A percentile compares a stretch with the other conserved stretches of the same genome.
Evolutionary conservation across 106 monocot genomes (phyloP).

Genomic region (Dioscorea zingiberensis): DNA sequence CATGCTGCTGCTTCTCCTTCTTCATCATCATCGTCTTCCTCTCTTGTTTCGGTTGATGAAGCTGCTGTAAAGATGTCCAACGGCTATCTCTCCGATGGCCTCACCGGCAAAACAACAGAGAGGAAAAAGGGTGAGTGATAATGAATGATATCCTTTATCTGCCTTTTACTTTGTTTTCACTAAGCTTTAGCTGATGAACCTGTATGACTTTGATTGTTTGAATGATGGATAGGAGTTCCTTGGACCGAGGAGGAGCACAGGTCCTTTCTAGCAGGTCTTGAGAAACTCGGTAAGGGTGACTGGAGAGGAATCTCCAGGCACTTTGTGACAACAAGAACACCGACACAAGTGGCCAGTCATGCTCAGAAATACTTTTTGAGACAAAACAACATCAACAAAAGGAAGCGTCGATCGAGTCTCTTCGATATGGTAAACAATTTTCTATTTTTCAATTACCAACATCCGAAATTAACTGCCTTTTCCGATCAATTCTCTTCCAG

Average conservation of each 20-base stretch:
- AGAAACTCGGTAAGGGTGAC: constrained; percentile 35
- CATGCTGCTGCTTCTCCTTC: constrained; percentile 9
- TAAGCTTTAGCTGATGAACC: too few relatives aligned
- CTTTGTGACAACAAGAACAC: constrained; percentile 37
- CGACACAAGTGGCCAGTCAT: constrained; percentile 46
- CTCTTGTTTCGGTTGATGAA: constrained; percentile 29
- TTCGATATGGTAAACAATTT: constrained; percentile 17
- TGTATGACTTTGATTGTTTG: background rate
- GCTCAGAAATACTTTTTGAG: constrained; percentile 44
- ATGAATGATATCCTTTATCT: background rate
- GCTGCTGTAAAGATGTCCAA: constrained; percentile 5
- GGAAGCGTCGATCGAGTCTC: constrained; percentile 26
- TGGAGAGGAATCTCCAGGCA: constrained; percentile 36
- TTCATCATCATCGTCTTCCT: constrained; percentile 21
- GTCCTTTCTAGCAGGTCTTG: constrained; percentile 26
- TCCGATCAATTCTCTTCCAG: constrained; percentile 1
- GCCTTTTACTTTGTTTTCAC: background rate
- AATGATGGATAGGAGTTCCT: constrained; percentile 20
- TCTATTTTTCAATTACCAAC: background rate
- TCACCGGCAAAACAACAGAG: constrained; percentile 20
- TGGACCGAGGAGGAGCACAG: constrained; percentile 42
- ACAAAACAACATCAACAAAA: constrained; percentile 28
- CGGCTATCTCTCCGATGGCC: constrained; percentile 38
- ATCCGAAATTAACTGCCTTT: background rate
- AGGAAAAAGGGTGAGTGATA: constrained; percentile 29